Evolutionary conservation across 306 rosid species (phyloP).

Genomic region (Albizia julibrissin): DNA sequence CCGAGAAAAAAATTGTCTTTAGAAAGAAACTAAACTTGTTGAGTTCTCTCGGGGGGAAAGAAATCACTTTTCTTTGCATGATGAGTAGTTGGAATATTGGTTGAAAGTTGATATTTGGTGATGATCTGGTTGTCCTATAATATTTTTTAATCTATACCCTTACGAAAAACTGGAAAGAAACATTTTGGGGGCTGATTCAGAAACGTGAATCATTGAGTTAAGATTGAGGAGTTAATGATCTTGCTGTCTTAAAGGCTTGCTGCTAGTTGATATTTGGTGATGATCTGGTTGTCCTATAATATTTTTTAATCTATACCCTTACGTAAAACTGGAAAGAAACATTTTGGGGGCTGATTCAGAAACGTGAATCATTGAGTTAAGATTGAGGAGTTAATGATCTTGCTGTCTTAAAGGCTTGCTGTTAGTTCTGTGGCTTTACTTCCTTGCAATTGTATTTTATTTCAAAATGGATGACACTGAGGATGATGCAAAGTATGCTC

Average conservation of each 20-base stretch:
- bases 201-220: background rate
- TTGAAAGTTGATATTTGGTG: slow-evolving; percentile 15
- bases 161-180: background rate
- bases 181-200: slow-evolving; percentile 17
- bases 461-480: slow-evolving; percentile 73
- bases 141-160: background rate
- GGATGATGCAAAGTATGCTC: slow-evolving; percentile 62
- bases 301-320: background rate
- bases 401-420: slow-evolving; percentile 6
- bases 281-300: background rate
- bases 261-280: slow-evolving; percentile 10
- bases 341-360: slow-evolving; percentile 17
- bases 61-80: background rate
- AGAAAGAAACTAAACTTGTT: background rate
- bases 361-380: background rate
- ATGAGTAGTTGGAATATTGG: slow-evolving; percentile 9
- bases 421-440: slow-evolving; percentile 32
- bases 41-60: background rate
- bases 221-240: background rate
- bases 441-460: slow-evolving; percentile 23
- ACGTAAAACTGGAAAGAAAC: background rate
- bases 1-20: background rate
- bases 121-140: background rate
- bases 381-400: background rate
- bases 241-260: no score